Percentiles rank a stretch among this genome's conserved stretches.
Evolutionary conservation across 2,329 filamentous ascomycete species (phyloP).

Genomic region (Fusarium tjaetaba): DNA sequence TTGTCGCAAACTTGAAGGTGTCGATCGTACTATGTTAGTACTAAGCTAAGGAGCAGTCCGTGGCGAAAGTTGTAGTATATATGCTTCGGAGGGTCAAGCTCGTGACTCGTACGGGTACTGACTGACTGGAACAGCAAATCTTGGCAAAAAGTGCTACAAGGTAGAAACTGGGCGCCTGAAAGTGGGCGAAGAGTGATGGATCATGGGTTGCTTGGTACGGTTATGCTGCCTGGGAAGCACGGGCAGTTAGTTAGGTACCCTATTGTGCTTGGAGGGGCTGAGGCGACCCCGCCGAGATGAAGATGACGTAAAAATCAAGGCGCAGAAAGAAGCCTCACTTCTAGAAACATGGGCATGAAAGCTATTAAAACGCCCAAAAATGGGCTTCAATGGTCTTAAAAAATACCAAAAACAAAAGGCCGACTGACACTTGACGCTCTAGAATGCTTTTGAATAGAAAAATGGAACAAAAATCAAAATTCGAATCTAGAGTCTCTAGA

Average conservation of each 20-base stretch:
- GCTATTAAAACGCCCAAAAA: neutral
- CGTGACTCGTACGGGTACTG: constrained; percentile 4
- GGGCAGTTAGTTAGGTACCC: neutral
- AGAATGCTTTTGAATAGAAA: too few species aligned
- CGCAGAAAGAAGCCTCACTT: constrained; percentile 3
- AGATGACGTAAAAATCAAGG: constrained; percentile 35
- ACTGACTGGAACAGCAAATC: constrained; percentile 6
- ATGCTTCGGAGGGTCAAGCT: neutral
- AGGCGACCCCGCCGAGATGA: constrained; percentile 22
- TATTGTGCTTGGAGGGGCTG: constrained; percentile 33
- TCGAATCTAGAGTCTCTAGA: constrained; percentile 55
- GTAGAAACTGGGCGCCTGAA: constrained; percentile 29
- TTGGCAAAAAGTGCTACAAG: constrained; percentile 21
- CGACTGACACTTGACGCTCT: accelerated
- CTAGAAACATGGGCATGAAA: neutral
- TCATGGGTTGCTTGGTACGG: constrained; percentile 23
- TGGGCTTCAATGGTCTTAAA: neutral
- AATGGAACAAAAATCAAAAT: constrained; percentile 45
- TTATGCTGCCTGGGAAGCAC: constrained; percentile 11
- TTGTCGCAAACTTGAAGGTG: constrained; percentile 7
- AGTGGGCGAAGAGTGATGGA: constrained; percentile 28
- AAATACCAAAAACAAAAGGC: neutral
- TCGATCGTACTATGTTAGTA: neutral
- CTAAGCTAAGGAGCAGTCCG: neutral
- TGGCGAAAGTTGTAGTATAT: neutral